Base-by-base conservation (phyloP, 164 flowering plant genomes). In the Annona cherimola region DNA sequence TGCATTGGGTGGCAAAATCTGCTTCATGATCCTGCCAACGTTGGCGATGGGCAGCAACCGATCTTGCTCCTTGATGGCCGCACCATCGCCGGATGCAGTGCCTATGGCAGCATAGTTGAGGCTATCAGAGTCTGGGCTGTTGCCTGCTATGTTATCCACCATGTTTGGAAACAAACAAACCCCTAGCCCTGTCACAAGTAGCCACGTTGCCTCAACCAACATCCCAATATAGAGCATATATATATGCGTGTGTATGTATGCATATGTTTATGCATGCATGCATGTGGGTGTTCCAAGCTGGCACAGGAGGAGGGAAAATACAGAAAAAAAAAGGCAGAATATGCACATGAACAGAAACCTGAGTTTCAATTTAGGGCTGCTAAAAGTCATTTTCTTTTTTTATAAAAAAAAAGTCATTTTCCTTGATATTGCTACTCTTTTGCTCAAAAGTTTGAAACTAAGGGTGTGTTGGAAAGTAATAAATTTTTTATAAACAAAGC, bases 1-100 rank as follows among this genome's bases (percentile, higher is more conserved):
- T 0, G 91, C 92, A 69, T 86, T 86, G 1, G 85, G 82, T 4
- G 95, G 95, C 7, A 90, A 77, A 67, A 84, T 83, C 66, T 87
- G 90, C 86, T 90, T 90, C 95, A 90, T 88, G 67, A 90, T 85
- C 66, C 95, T 63, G 41, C 92, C 95, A 1, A 90, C 92, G 73
- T 90, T 90, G 0, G 95, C 95, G 44, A 90, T 88, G 0, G 95
- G 95, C 26, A 90, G 82, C 69, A 90, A 69, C 35, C 88, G 81
- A 75, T 90, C 92, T 76, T 86, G 90, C 77, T 90, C 92, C 72
- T 82, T 86, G 62, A 82, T 78, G 57, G 57, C 14, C 42, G 79
- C 57, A 43, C 79, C 81, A 44, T 80, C 84, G 18, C 63, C 71
- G 1, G 76, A 64, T 45, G 42, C 71, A 45, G 77, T 66, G 54